A percentile compares a stretch with the other conserved stretches of the same genome.
Conservation (phyloP, 1,139 yeast genomes). For the Kodamaea ohmeri region DNA sequence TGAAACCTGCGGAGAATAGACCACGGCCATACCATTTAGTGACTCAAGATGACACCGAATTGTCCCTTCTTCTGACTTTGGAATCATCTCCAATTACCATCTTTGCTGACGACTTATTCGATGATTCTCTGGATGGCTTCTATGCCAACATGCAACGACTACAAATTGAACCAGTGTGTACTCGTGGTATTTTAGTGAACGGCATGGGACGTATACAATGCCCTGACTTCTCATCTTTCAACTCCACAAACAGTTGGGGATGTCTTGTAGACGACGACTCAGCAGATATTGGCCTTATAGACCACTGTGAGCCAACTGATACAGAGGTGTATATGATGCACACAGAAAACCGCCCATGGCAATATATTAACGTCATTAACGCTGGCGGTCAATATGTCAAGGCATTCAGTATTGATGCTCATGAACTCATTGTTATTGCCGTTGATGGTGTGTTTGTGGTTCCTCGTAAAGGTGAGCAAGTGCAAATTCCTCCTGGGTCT, state of each 20-base stretch:
- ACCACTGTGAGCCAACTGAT: conserved; percentile 19
- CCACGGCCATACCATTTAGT: conserved; percentile 26
- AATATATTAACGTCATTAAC: conserved; percentile 20
- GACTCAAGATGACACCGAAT: conserved; percentile 15
- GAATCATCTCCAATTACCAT: conserved; percentile 25
- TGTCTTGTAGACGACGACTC: background rate
- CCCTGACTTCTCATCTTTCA: conserved; percentile 14
- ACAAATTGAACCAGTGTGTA: conserved; percentile 36
- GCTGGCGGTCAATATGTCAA: conserved; percentile 35
- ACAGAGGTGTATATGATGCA: conserved; percentile 20
- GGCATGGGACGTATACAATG: conserved; percentile 35
- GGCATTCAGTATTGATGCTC: conserved; percentile 35
- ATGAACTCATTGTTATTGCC: conserved; percentile 29
- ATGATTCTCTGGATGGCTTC: conserved; percentile 24
- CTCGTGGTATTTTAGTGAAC: conserved; percentile 30
- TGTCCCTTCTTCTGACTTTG: conserved; percentile 16
- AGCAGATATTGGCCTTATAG: conserved; percentile 24
- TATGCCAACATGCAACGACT: conserved; percentile 25
- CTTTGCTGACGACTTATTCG: conserved; percentile 28
- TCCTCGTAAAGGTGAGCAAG: conserved; percentile 24
- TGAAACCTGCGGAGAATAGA: conserved; percentile 22
- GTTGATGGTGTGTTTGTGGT: conserved; percentile 30
- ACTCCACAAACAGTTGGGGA: conserved; percentile 3
- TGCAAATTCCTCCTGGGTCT: conserved; percentile 30
- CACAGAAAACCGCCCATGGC: conserved; percentile 19